Conservation (phyloP, 2,329 filamentous ascomycete genomes). For the Colletotrichum chrysophilum region DNA sequence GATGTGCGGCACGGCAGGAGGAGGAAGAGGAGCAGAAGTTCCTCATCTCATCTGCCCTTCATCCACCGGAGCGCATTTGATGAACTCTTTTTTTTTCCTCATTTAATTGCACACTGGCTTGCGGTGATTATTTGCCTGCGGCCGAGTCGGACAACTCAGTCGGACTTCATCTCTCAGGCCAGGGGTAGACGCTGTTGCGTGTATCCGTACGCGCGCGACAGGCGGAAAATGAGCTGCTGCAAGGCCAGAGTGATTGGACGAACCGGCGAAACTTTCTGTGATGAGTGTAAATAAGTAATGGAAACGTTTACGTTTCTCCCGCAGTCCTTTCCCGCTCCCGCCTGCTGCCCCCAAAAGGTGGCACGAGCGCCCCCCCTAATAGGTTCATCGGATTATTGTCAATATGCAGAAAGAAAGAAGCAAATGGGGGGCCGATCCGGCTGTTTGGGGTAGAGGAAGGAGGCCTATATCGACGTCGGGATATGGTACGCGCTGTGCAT, state of each 20-base stretch:
- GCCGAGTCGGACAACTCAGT: neutral
- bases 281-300: neutral
- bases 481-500: neutral
- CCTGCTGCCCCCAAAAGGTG: neutral
- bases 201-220: neutral
- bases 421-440: neutral
- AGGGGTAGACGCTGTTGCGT: neutral
- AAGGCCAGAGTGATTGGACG: neutral
- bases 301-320: neutral
- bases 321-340: neutral
- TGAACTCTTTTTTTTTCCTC: neutral
- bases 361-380: neutral
- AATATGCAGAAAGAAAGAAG: neutral
- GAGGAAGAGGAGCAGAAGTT: neutral
- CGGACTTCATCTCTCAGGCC: neutral
- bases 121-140: neutral
- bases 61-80: neutral
- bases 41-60: neutral
- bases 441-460: neutral
- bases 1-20: neutral
- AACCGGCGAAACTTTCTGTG: neutral
- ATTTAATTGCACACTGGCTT: neutral
- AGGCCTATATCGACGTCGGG: neutral
- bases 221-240: neutral
- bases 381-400: neutral